These are phyloP conservation scores for Ogataea nonfermentans DNA, from an alignment of 805 yeast species.

Conservation along the genomic window DNA sequence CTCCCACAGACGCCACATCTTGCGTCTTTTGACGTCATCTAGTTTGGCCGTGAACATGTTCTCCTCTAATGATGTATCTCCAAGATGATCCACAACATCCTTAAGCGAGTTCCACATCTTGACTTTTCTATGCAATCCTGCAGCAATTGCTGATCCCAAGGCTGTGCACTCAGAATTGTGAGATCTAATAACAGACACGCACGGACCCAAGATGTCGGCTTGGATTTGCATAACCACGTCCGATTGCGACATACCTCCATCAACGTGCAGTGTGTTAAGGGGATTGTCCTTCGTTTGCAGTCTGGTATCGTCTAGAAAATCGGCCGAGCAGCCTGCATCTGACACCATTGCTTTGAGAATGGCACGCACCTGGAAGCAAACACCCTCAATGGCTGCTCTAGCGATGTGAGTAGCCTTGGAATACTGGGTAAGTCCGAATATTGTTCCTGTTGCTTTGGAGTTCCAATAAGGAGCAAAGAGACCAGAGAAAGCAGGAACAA, in stretches of 20 bases:
- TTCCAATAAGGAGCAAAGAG: conserved; percentile 97
- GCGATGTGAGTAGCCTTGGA: conserved; percentile 92
- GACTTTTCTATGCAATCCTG: conserved; percentile 66
- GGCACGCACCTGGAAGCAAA: conserved; percentile 90
- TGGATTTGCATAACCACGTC: conserved; percentile 92
- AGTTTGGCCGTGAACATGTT: conserved; percentile 36
- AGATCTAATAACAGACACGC: conserved; percentile 78
- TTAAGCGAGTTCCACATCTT: conserved; percentile 74
- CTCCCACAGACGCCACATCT: conserved; percentile 76
- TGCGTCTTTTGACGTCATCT: conserved; percentile 56
- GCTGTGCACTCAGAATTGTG: conserved; percentile 89
- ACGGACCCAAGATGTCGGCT: conserved; percentile 86
- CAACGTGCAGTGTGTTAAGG: conserved; percentile 57
- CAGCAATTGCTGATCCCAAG: conserved; percentile 94
- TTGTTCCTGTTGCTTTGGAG: conserved; percentile 86
- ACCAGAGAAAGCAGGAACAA: conserved; percentile 94
- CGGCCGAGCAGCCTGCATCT: conserved; percentile 59
- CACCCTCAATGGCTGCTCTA: conserved; percentile 93
- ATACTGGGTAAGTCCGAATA: conserved; percentile 89
- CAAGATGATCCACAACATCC: conserved; percentile 53
- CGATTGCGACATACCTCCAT: conserved; percentile 94
- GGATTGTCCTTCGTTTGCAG: conserved; percentile 42
- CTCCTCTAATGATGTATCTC: conserved; percentile 27
- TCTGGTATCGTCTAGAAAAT: conserved; percentile 53
- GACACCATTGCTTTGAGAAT: conserved; percentile 85